Percentiles rank a stretch among this genome's conserved stretches.
These are phyloP conservation scores for Cryptococcus maquisensis DNA, from an alignment of 1,284 basidiomycete genomes.

Conservation along the genomic window DNA sequence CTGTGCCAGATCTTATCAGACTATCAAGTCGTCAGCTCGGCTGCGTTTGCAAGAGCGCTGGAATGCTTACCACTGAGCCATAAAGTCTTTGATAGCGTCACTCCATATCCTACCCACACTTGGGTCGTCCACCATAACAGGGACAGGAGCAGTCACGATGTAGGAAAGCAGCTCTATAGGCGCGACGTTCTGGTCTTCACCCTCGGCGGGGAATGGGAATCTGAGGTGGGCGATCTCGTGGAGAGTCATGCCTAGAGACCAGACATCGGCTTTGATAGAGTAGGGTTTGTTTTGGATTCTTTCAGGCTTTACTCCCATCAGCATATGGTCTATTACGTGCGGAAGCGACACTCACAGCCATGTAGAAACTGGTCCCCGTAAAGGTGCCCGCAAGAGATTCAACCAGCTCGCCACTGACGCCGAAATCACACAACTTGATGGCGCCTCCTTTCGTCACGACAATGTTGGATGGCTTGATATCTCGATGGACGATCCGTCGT, in stretches of 20 bases:
- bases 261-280: conserved; percentile 94
- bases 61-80: conserved; percentile 70
- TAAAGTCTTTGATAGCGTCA: conserved; percentile 85
- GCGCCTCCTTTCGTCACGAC: conserved; percentile 79
- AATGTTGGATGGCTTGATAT: conserved; percentile 85
- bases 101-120: conserved; percentile 62
- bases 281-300: conserved; percentile 85
- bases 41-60: background rate
- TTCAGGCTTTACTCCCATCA: conserved; percentile 64
- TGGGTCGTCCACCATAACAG: conserved; percentile 61
- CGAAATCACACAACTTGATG: conserved; percentile 93
- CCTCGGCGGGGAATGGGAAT: conserved; percentile 90
- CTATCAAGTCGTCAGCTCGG: conserved; percentile 9
- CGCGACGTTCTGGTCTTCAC: conserved; percentile 59
- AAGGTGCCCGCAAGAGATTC: conserved; percentile 90
- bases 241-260: conserved; percentile 91
- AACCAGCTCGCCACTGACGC: conserved; percentile 91
- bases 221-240: conserved; percentile 87
- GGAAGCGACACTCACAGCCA: conserved; percentile 66
- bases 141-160: conserved; percentile 82
- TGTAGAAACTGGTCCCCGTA: conserved; percentile 94
- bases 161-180: conserved; percentile 92
- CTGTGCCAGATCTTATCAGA: conserved; percentile 49
- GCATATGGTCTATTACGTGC: background rate
- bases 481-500: conserved; percentile 88